Conservation (phyloP, 148 eudicot genomes). For the Camellia japonica region DNA sequence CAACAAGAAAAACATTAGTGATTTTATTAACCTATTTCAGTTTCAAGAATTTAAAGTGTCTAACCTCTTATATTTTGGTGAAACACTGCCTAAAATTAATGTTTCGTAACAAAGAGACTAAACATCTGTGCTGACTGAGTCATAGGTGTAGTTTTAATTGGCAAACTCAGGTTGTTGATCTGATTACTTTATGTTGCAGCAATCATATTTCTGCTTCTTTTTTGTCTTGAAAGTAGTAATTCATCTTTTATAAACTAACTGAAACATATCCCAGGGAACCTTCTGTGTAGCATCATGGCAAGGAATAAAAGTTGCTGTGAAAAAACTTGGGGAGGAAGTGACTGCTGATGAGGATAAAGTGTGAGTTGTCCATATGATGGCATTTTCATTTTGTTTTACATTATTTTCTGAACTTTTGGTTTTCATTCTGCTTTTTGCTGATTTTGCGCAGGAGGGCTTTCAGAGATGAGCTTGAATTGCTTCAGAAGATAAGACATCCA, state of each 20-base stretch:
- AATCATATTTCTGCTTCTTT: background rate
- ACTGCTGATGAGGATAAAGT: constrained; percentile 79
- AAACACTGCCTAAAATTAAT: no score
- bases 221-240: background rate
- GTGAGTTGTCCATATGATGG: constrained; percentile 46
- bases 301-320: constrained; percentile 93
- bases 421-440: constrained; percentile 11
- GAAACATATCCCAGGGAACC: constrained; percentile 61
- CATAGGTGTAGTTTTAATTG: background rate
- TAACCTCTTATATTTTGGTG: no score
- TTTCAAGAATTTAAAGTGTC: no score
- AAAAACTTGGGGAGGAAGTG: constrained; percentile 79
- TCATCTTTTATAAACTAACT: background rate
- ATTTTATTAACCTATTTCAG: no score
- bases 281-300: constrained; percentile 84
- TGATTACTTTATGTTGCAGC: background rate
- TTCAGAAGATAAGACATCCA: constrained; percentile 91
- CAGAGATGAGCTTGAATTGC: constrained; percentile 82
- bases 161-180: background rate
- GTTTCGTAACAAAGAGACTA: no score
- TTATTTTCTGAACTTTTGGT: background rate
- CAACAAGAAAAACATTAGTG: no score
- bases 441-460: constrained; percentile 62
- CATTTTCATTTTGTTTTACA: background rate
- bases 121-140: no score